Evolutionary conservation across 2,329 filamentous ascomycete species (phyloP), one percentile per base, ranked within the genome.

Genomic region (Xylaria sp.): DNA sequence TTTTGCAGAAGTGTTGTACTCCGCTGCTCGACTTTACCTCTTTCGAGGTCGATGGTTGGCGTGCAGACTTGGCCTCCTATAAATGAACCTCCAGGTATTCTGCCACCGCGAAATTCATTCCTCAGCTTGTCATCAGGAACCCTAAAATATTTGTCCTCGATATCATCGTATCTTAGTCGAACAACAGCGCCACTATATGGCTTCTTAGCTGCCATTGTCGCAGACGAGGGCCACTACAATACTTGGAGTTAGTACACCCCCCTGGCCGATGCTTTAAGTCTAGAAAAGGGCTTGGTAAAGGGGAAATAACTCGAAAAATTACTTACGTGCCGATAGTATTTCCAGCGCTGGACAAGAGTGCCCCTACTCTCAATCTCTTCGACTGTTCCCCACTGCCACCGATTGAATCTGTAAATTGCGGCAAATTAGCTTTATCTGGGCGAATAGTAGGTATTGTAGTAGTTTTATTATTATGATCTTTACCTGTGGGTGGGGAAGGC

Each of bases 271-370:
- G 11, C 11, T 42, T 42, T 42, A 14, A 42, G 3, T 17, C 8
- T 6, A 7, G 36, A 7, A 39, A 39, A 14, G 36, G 6, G 2
- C 36, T 39, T 9, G 36, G 36, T 39, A 39, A 39, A 39, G 36
- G 12, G 12, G 7, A 45, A 45, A 14, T n/a, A 17, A 45, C 14
- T 19, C n/a, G 17, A 19, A 47, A 19, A 30, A 30, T 30, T 8
- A 51, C 48, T 51, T 51, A 51, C 48, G 39, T 76, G 72, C 0
- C 79, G 65, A 3, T 78, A 74, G 34, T 79, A 81, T 30, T 82
- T 83, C 83, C 85, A 90, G 3, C 89, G 81, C 63, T 85, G 88
- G 4, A 86, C 83, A 0, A 90, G 74, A 0, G 77, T 74, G 0
- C 80, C 83, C 14, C 78, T 72, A 1, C 75, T 66, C 11, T 75